Evolutionary conservation across 345 rosid species (phyloP), one percentile per base, ranked within the genome.

Genomic region (Eucalyptus pauciflora): DNA sequence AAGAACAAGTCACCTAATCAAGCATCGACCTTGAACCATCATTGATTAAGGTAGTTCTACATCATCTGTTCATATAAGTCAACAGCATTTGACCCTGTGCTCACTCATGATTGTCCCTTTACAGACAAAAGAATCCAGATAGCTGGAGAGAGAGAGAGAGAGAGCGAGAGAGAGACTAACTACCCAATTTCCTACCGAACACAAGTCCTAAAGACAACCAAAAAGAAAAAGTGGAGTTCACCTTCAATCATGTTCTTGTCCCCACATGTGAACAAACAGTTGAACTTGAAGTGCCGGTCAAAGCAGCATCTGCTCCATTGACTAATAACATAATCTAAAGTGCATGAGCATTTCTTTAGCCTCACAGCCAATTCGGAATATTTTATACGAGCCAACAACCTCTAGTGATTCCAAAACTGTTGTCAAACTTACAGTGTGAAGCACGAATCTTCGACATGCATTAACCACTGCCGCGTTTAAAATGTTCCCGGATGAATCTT

Each of bases 401-500:
- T 69, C 50, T 52, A 87, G 24, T 86, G 79, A 79, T 89, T 56
- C 86, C 90, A 64, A 90, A 88, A 88, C 86, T 83, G 56, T 20
- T 54, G 81, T 86, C 86, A 4, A 25, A 79, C 81, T 67, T 69
- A 86, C 50, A 81, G 33, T 12, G 60, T 81, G 50, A 88, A 80
- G 89, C 49, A 51, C 29, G 48, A 50, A 48, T 20, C 85, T 37
- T 41, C 2, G 15, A 76, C 85, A 41, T 76, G 85, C 48, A 76
- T 50, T 87, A 96, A 88, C 89, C 91, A 90, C 95, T 92, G 87
- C 95, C 94, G 62, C 95, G 98, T 76, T 94, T 96, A 86, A 96
- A 93, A 90, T 96, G 96, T 90, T 94, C 95, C 87, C 93, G 92
- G 86, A 95, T 96, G 92, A 96, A 97, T 88, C 96, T 95, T 92